phyloP scores from a whole-genome alignment of 2,329 filamentous ascomycete genomes.

The Colletotrichum incanum region DNA sequence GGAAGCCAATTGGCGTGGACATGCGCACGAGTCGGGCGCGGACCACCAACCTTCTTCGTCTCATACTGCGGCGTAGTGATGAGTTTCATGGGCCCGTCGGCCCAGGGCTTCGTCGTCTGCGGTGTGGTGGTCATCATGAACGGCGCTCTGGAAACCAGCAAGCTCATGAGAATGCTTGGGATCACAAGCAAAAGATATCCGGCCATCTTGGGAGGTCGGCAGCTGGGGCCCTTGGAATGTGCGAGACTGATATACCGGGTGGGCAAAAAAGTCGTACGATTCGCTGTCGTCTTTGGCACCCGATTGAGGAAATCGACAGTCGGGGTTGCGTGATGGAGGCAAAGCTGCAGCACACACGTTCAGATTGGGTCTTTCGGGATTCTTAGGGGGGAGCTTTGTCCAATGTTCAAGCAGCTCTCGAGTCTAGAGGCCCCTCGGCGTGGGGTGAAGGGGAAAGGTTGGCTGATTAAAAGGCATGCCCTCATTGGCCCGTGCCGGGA shows the following conservation, averaged over 20 bases:
- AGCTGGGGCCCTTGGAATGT: not conserved
- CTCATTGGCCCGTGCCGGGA: constrained; percentile 33
- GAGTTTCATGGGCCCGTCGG: constrained; percentile 69
- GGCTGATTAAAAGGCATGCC: constrained; percentile 39
- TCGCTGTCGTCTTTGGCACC: constrained; percentile 18
- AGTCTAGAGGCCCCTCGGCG: not conserved
- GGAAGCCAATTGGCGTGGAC: constrained; percentile 4
- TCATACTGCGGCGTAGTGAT: constrained; percentile 68
- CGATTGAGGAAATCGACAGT: constrained; percentile 9
- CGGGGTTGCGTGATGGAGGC: constrained; percentile 26
- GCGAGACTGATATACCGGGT: constrained; percentile 22
- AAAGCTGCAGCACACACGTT: constrained; percentile 16
- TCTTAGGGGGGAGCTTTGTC: constrained; percentile 16
- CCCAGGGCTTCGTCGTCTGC: constrained; percentile 61
- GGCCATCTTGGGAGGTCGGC: constrained; percentile 40
- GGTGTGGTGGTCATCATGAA: constrained; percentile 54
- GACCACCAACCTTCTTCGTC: constrained; percentile 62
- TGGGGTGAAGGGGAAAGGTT: constrained; percentile 5
- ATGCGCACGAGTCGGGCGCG: not conserved
- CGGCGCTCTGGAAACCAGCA: constrained; percentile 55
- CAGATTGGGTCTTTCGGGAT: not conserved
- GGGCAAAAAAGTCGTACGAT: constrained; percentile 35
- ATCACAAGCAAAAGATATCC: constrained; percentile 48
- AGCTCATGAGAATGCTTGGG: constrained; percentile 50
- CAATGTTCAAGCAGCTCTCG: not conserved